Percentiles rank a stretch among this genome's conserved stretches.
Evolutionary conservation across 2,329 filamentous ascomycete species (phyloP).

Genomic region (Didymella sp.): DNA sequence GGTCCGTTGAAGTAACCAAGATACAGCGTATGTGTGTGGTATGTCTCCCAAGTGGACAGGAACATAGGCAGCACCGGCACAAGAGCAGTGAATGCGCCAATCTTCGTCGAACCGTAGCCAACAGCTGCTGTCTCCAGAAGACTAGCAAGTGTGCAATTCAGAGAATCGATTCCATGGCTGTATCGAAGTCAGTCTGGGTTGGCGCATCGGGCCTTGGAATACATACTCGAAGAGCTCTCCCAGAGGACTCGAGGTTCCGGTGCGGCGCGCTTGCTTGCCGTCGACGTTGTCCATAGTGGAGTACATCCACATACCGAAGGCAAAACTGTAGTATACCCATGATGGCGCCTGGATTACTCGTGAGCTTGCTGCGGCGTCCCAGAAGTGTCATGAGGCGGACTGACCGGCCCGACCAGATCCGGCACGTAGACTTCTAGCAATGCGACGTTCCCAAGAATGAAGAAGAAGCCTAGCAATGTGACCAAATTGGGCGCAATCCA

Average conservation of each 20-base stretch:
- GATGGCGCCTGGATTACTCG: constrained; percentile 68
- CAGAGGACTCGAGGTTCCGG: constrained; percentile 90
- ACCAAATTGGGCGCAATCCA: constrained; percentile 99
- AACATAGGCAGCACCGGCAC: constrained; percentile 97
- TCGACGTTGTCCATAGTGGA: constrained; percentile 99
- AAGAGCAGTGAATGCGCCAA: constrained; percentile 89
- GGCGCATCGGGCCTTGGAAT: constrained; percentile 32
- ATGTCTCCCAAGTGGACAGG: constrained; percentile 99
- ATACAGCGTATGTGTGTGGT: constrained; percentile 96
- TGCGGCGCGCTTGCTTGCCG: constrained; percentile 94
- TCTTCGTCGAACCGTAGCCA: constrained; percentile 82
- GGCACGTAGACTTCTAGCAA: constrained; percentile 81
- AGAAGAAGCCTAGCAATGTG: constrained; percentile 91
- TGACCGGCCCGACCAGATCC: constrained; percentile 86
- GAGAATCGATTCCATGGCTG: constrained; percentile 91
- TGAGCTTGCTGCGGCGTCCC: constrained; percentile 20
- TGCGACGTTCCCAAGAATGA: constrained; percentile 84
- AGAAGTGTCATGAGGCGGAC: constrained; percentile 41
- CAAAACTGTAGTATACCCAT: constrained; percentile 97
- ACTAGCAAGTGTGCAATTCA: constrained; percentile 95
- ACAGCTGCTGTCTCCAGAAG: constrained; percentile 91
- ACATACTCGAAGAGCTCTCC: constrained; percentile 91
- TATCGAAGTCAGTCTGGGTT: constrained; percentile 31
- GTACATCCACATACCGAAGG: constrained; percentile 95
- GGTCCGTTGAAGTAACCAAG: constrained; percentile 96